These are phyloP conservation scores for Aphanomyces stellatus DNA, from an alignment of 352 stramenopile species.

Conservation along the genomic window DNA sequence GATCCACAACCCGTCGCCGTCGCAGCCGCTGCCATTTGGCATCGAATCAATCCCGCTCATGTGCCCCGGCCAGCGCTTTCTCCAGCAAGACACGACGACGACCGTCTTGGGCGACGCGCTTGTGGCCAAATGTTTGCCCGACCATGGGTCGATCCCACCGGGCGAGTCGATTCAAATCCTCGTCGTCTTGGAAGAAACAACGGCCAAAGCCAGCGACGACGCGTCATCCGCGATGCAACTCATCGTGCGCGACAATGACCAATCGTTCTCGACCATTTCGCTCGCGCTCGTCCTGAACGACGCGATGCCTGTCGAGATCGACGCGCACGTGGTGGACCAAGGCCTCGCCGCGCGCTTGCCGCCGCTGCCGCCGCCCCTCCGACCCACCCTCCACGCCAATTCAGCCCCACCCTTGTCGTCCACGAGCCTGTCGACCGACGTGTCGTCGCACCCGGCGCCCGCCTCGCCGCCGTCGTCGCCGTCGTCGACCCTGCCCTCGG, in stretches of 20 bases:
- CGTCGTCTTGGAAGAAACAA: conserved; percentile 62
- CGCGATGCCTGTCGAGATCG: not conserved
- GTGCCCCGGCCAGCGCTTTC: conserved; percentile 48
- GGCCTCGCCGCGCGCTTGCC: not conserved
- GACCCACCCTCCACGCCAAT: too few species aligned
- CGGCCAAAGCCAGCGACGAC: not conserved
- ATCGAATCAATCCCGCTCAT: conserved; percentile 64
- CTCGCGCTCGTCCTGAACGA: conserved; percentile 1
- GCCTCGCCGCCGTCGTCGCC: not conserved
- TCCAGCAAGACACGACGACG: conserved; percentile 42
- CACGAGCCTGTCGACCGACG: not conserved
- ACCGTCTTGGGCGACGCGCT: conserved; percentile 74
- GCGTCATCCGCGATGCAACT: not conserved
- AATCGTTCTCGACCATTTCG: not conserved
- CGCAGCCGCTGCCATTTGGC: conserved; percentile 57
- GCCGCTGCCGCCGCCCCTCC: not conserved
- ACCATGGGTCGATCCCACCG: conserved; percentile 55
- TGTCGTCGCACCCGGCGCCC: too few species aligned
- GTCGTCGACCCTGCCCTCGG: not conserved
- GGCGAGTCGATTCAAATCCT: conserved; percentile 70
- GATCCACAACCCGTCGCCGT: conserved; percentile 65
- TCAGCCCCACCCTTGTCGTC: not conserved
- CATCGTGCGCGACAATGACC: not conserved
- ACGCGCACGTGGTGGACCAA: not conserved
- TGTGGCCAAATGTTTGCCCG: conserved; percentile 59